Percentiles rank a stretch among this genome's conserved stretches.
These are phyloP conservation scores for Tulasnella sp. DNA, from an alignment of 768 basidiomycete genomes.

Conservation along the genomic window DNA sequence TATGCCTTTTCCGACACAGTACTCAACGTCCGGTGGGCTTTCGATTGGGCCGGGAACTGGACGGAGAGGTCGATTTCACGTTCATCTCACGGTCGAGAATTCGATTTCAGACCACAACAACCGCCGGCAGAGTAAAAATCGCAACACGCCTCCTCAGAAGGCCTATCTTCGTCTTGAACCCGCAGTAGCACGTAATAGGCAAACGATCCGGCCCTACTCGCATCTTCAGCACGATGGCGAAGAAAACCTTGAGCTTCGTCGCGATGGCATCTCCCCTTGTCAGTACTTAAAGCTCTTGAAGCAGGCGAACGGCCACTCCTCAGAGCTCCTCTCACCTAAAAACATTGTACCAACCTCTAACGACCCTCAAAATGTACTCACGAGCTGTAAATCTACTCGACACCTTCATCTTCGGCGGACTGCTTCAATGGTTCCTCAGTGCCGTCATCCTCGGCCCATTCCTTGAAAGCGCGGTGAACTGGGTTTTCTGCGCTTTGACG, in stretches of 20 bases:
- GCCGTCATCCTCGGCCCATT: slow-evolving; percentile 25
- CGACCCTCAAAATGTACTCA: not conserved
- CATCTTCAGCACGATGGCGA: not conserved
- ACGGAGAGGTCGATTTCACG: not conserved
- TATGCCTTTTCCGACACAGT: not conserved
- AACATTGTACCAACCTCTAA: not conserved
- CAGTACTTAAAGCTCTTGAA: not conserved
- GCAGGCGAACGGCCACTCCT: not conserved
- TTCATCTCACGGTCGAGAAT: not conserved
- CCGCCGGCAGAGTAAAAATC: not conserved
- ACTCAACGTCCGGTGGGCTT: not conserved
- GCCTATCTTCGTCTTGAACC: not conserved
- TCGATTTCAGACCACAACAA: not conserved
- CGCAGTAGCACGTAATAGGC: not conserved
- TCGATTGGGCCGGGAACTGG: not conserved
- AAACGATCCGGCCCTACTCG: not conserved
- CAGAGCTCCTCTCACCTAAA: not conserved
- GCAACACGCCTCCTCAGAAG: not conserved
- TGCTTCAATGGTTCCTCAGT: slow-evolving; percentile 12
- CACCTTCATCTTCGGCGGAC: not conserved
- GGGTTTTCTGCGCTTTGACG: slow-evolving; percentile 12
- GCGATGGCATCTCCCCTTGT: not conserved
- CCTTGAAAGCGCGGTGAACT: slow-evolving; percentile 24
- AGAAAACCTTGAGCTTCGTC: not conserved
- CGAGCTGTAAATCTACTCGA: not conserved